Conservation (phyloP, 2,329 filamentous ascomycete genomes). For the Fusarium oxysporum region DNA sequence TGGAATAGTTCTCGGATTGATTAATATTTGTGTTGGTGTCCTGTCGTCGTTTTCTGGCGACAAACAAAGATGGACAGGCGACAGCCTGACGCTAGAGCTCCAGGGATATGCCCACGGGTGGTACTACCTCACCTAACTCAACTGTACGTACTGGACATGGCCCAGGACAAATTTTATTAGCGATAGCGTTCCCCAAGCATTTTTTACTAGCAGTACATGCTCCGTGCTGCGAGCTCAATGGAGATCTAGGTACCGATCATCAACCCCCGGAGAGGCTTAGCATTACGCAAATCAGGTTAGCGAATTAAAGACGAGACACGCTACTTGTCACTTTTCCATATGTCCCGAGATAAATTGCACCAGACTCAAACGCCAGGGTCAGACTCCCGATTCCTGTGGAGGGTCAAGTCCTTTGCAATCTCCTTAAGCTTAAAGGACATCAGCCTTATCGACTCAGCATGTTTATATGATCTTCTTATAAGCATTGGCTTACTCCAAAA, state of each 20-base stretch:
- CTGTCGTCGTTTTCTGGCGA: conserved; percentile 42
- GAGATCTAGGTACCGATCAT: conserved; percentile 20
- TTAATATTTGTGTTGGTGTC: conserved; percentile 35
- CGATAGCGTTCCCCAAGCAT: conserved; percentile 15
- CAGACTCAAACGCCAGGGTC: too few relatives aligned
- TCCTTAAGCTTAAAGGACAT: too few relatives aligned
- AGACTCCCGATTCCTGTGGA: too few relatives aligned
- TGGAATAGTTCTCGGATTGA: conserved; percentile 33
- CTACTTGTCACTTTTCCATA: not conserved
- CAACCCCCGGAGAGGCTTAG: conserved; percentile 16
- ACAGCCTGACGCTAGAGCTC: conserved; percentile 40
- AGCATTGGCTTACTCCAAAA: too few relatives aligned
- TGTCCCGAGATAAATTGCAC: too few relatives aligned
- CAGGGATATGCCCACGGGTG: conserved; percentile 32
- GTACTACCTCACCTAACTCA: conserved; percentile 7
- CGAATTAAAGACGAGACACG: conserved; percentile 31
- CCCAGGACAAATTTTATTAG: conserved; percentile 31
- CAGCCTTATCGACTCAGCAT: too few relatives aligned
- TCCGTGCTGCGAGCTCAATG: not conserved
- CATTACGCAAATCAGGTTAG: conserved; percentile 28
- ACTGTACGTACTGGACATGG: conserved; percentile 11
- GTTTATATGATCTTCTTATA: too few relatives aligned
- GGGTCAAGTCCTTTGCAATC: too few relatives aligned
- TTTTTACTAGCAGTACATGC: conserved; percentile 16
- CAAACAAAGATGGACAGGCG: conserved; percentile 39